Conservation (phyloP, 2,329 filamentous ascomycete genomes). For the Pseudogymnoascus pannorum region DNA sequence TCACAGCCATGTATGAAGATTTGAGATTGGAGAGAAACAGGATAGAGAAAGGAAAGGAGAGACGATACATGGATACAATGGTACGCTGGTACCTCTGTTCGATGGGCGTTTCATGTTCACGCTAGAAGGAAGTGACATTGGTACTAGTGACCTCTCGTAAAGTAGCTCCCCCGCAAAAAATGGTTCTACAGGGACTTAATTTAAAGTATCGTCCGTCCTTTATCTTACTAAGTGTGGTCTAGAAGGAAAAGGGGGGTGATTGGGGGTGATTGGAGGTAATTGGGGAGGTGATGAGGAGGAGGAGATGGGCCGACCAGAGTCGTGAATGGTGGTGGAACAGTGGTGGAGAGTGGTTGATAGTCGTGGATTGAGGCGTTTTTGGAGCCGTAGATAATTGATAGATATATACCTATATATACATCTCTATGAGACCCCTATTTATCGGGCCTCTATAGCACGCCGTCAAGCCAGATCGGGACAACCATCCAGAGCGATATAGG, state of each 20-base stretch:
- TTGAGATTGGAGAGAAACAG: background rate
- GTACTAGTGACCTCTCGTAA: background rate
- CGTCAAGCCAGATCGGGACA: background rate
- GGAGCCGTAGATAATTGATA: background rate
- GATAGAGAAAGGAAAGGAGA: background rate
- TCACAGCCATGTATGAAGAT: background rate
- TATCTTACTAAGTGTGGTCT: background rate
- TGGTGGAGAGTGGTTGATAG: too few species aligned
- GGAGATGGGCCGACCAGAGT: background rate
- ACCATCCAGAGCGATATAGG: background rate
- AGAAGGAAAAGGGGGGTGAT: background rate
- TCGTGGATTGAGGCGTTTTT: background rate
- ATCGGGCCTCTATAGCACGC: background rate
- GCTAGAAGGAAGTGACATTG: background rate
- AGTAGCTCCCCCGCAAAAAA: background rate
- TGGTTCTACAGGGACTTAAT: background rate
- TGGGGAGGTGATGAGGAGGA: background rate
- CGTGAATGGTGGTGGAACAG: too few species aligned
- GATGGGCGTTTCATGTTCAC: background rate
- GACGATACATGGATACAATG: background rate
- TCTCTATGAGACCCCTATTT: constrained; percentile 1
- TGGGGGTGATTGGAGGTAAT: background rate
- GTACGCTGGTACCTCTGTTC: background rate
- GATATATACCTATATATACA: background rate
- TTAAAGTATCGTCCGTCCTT: background rate